Percentiles rank a stretch among this genome's conserved stretches.
Evolutionary conservation across 495 filamentous ascomycete species (phyloP).

Genomic region (Pyrenopolyporus hunteri): DNA sequence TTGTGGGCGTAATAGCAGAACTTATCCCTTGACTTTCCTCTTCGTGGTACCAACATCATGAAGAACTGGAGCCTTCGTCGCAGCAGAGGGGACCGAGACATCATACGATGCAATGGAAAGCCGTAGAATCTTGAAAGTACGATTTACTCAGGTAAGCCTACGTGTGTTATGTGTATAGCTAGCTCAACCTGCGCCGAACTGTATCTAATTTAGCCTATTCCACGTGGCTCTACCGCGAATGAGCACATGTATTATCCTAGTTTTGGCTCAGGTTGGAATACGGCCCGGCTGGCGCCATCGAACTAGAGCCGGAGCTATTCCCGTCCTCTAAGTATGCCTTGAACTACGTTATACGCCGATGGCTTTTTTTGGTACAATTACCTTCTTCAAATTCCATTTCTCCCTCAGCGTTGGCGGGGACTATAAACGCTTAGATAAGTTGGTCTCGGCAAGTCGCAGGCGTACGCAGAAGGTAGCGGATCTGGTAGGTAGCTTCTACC

Average conservation of each 20-base stretch:
- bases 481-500: conserved; percentile 13
- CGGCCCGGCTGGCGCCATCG: conserved; percentile 7
- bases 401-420: conserved; percentile 8
- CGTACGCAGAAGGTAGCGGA: conserved; percentile 21
- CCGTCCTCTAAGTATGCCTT: conserved; percentile 1
- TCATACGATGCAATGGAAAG: conserved; percentile 7
- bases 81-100: background rate
- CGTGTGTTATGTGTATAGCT: conserved; percentile 10
- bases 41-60: too few relatives aligned
- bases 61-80: too few relatives aligned
- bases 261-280: conserved; percentile 3
- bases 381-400: background rate
- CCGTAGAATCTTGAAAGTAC: conserved; percentile 12
- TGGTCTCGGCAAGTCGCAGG: conserved; percentile 15
- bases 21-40: too few relatives aligned
- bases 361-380: background rate
- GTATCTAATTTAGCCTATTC: conserved; percentile 16
- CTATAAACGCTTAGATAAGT: conserved; percentile 8
- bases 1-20: too few relatives aligned
- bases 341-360: background rate
- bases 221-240: conserved; percentile 18
- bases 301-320: background rate
- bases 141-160: background rate
- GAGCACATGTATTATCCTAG: conserved; percentile 21
- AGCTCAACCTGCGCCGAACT: conserved; percentile 23